Evolutionary conservation across 306 rosid genomes (phyloP), one percentile per base, ranked within the genome.

Genomic region (Phaseolus lunatus): DNA sequence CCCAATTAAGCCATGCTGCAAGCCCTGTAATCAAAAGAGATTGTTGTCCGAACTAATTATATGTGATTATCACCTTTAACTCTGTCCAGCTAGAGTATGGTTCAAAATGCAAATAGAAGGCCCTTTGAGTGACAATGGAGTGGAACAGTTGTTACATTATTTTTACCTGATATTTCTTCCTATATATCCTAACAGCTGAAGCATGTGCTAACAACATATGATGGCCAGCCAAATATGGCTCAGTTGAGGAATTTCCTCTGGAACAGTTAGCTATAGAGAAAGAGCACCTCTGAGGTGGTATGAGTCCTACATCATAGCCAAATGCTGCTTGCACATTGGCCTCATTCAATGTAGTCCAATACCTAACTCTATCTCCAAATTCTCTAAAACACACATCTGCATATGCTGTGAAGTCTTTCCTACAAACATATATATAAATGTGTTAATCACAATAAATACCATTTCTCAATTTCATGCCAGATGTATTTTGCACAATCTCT

Each of bases 1-100:
- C 72, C 96, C 97, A 24, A 90, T 39, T 78, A 78, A 80, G 8
- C 96, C 97, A 13, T 56, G 85, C 41, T 92, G 93, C 73, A 53
- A 70, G 22, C 72, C 73, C 96, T 92, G 90, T 85, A 87, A 43
- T 3, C 10, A 64, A 14, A n/a, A 79, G 9, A 62, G 23, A 24
- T 24, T 11, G 31, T 27, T 54, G 27, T 12, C 22, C 11, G 4
- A 29, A 73, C 57, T 33, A 56, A 43, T 7, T n/a, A 66, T 49
- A 47, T 27, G 22, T 43, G 44, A 3, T 39, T 12, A 39, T 9
- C 44, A 39, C 44, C 44, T 39, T 10, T 9, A 39, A 39, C 44
- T 0, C 13, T 9, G 3, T 39, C 44, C 13, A 9, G 44, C 44
- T 39, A 39, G 44, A 39, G 2, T 39, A 39, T 39, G 44, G 44